These are phyloP conservation scores for Adansonia rubrostipa DNA, from an alignment of 441 rosid genomes.

Conservation along the genomic window DNA sequence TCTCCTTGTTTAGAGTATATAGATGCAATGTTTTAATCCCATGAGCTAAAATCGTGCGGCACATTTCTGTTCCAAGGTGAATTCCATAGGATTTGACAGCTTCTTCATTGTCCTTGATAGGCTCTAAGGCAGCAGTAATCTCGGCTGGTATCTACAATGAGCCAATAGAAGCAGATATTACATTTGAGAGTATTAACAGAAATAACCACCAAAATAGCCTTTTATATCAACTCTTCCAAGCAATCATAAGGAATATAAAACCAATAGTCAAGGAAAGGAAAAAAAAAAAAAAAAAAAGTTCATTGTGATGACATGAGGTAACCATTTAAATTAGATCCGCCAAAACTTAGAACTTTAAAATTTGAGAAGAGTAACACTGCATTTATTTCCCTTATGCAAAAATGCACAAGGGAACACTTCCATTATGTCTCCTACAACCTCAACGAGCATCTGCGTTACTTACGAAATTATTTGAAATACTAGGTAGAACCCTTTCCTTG, in stretches of 20 bases:
- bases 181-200: not conserved
- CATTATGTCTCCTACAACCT: not conserved
- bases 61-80: constrained; percentile 96
- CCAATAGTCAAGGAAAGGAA: too few species aligned
- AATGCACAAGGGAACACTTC: not conserved
- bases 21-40: constrained; percentile 86
- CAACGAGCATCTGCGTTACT: not conserved
- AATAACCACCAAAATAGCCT: not conserved
- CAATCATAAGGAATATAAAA: constrained; percentile 5
- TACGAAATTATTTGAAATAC: not conserved
- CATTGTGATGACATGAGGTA: not conserved
- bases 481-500: not conserved
- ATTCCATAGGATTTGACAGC: constrained; percentile 87
- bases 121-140: constrained; percentile 84
- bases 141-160: constrained; percentile 75
- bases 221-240: constrained; percentile 2
- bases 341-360: too few species aligned
- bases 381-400: not conserved
- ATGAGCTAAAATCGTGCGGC: constrained; percentile 84
- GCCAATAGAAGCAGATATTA: constrained; percentile 20
- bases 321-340: not conserved
- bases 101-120: constrained; percentile 95
- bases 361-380: not conserved
- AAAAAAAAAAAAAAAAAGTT: not conserved
- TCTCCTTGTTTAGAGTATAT: constrained; percentile 95